Evolutionary conservation across 2,329 filamentous ascomycete species (phyloP).

Genomic region (Scopulariopsis brevicaulis): DNA sequence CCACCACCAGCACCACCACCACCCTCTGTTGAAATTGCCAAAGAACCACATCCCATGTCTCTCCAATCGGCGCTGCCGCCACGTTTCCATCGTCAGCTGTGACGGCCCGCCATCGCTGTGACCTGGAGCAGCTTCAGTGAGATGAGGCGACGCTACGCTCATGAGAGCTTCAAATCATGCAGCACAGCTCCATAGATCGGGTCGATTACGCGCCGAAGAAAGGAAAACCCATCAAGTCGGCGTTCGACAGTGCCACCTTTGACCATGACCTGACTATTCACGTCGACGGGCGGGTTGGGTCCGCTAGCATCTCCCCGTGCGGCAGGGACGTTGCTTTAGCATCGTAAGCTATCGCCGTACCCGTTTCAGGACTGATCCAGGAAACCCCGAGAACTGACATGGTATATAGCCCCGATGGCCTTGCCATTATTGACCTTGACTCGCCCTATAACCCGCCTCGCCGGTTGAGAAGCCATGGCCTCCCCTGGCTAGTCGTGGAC

Average conservation of each 20-base stretch:
- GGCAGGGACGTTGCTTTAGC: slow-evolving; percentile 85
- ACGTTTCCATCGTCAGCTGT: background rate
- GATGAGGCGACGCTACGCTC: background rate
- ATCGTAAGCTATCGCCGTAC: slow-evolving; percentile 38
- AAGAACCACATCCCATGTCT: background rate
- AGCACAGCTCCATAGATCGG: background rate
- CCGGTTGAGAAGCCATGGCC: slow-evolving; percentile 68
- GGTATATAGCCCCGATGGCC: slow-evolving; percentile 55
- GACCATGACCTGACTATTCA: slow-evolving; percentile 75
- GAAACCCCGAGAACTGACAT: background rate
- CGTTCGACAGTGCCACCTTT: slow-evolving; percentile 80
- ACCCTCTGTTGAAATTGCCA: background rate
- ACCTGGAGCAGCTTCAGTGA: background rate
- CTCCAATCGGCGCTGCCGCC: background rate
- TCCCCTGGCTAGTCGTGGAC: slow-evolving; percentile 91
- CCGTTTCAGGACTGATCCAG: background rate
- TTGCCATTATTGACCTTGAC: slow-evolving; percentile 87
- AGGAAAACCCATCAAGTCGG: slow-evolving; percentile 50
- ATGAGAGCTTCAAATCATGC: background rate
- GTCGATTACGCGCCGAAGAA: slow-evolving; percentile 38
- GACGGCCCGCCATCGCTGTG: background rate
- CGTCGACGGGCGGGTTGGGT: slow-evolving; percentile 72
- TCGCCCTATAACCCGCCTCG: slow-evolving; percentile 79
- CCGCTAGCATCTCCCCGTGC: slow-evolving; percentile 85
- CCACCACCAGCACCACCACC: background rate